Conservation (phyloP, 306 rosid species). For the Rosa lucieae region DNA sequence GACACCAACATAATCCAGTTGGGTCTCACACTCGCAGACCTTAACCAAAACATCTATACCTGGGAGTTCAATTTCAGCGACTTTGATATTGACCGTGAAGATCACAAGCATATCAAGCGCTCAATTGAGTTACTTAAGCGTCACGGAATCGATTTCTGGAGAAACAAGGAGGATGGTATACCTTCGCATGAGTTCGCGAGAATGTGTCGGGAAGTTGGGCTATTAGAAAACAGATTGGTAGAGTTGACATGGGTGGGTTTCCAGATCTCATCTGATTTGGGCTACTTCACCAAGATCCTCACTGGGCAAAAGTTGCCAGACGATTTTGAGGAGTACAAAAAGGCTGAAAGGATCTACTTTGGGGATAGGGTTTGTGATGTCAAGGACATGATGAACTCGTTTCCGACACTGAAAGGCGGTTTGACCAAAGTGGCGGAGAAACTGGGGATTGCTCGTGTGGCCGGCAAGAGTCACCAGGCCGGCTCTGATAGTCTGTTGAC, state of each 20-base stretch:
- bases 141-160: slow-evolving; percentile 5
- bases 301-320: background rate
- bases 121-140: background rate
- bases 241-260: slow-evolving; percentile 2
- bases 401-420: background rate
- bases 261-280: slow-evolving; percentile 2
- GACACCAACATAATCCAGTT: slow-evolving; percentile 16
- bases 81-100: background rate
- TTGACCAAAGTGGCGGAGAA: slow-evolving; percentile 2
- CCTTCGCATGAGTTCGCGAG: background rate
- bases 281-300: slow-evolving; percentile 11
- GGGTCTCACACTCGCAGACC: slow-evolving; percentile 6
- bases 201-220: background rate
- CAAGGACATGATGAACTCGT: background rate
- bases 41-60: background rate
- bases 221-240: background rate
- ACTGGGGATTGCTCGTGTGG: background rate
- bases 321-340: background rate
- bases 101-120: too few relatives aligned
- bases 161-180: background rate
- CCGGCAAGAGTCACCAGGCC: slow-evolving; percentile 16
- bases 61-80: slow-evolving; percentile 23
- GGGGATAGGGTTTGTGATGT: background rate
- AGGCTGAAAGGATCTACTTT: background rate
- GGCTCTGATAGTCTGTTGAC: slow-evolving; percentile 19